phyloP scores from a whole-genome alignment of 2,329 filamentous ascomycete genomes.

The Cytospora chrysosperma region DNA sequence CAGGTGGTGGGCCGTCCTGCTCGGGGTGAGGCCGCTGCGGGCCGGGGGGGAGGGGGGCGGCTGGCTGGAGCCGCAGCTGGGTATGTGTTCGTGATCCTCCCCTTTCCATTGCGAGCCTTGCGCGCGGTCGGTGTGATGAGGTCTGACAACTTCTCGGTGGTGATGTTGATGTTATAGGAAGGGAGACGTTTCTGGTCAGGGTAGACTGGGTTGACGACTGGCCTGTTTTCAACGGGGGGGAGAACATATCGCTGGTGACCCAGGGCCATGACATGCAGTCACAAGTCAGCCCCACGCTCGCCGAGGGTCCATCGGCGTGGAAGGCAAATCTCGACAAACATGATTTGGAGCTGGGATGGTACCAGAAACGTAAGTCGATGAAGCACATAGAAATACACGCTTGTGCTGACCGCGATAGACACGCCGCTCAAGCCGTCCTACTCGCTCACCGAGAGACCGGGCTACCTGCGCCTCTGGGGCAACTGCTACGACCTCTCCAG shows the following conservation, averaged over 20 bases:
- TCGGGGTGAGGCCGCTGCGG: conserved; percentile 43
- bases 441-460: conserved; percentile 44
- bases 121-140: neutral
- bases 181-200: conserved; percentile 51
- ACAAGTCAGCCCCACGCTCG: conserved; percentile 19
- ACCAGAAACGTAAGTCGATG: conserved; percentile 35
- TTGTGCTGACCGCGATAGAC: conserved; percentile 33
- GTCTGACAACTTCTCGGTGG: neutral
- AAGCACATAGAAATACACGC: neutral
- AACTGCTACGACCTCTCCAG: conserved; percentile 51
- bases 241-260: conserved; percentile 42
- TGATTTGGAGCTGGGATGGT: conserved; percentile 39
- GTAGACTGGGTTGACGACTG: conserved; percentile 51
- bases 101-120: too few species aligned
- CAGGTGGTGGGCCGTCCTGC: conserved; percentile 48
- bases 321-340: conserved; percentile 35
- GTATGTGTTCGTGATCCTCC: conserved; percentile 26
- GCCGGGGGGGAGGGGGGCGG: conserved; percentile 25
- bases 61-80: conserved; percentile 43
- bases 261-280: conserved; percentile 30
- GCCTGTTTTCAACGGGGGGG: conserved; percentile 50
- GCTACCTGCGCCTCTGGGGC: conserved; percentile 48
- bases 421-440: conserved; percentile 48
- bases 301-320: conserved; percentile 35
- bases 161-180: conserved; percentile 36